Evolutionary conservation across 768 basidiomycete species (phyloP), one percentile per base, ranked within the genome.

Genomic region (Gelatoporia subvermispora): DNA sequence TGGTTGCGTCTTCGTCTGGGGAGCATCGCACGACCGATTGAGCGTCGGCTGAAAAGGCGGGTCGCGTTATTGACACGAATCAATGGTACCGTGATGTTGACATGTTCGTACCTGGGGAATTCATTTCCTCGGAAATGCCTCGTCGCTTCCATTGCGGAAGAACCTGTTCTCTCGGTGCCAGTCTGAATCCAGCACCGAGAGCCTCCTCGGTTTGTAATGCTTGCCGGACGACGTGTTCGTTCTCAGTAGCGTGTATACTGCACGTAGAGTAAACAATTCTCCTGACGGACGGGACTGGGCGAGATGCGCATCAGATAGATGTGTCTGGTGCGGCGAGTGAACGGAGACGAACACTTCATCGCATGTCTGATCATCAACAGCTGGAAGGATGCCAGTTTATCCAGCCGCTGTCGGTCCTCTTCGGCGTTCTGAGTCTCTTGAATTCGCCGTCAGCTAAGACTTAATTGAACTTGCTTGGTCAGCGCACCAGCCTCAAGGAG

Each of bases 261-360:
- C 95, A 99, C n/a, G 96, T 99, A 20, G 94, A 98, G 66, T 99
- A 98, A 22, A 93, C 93, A 58, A 99, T 91, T 57, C 79, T 82
- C 49, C 74, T 67, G 31, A 84, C 88, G 35, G 74, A 73, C 1
- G 90, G 84, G 66, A 94, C 93, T 95, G 55, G 38, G 25, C 10
- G 23, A 40, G 8, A 35, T 4, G 22, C 5, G 20, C 11, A 20
- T 8, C 24, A 39, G 4, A 28, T 18, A 17, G n/a, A 17, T 2
- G 11, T 34, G 42, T 17, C 10, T 13, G 24, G 18, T n/a, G 28
- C 28, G 28, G 28, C 28, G 28, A 31, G 13, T 5, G 13, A 37
- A 31, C 37, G 37, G 45, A 9, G 17, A 62, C 78, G 60, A 62
- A 93, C 93, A 98, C 68, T 83, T 85, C 86, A 99, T 93, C 16